Evolutionary conservation across 768 basidiomycete species (phyloP).

Genomic region (Coprinopsis strossmayeri): DNA sequence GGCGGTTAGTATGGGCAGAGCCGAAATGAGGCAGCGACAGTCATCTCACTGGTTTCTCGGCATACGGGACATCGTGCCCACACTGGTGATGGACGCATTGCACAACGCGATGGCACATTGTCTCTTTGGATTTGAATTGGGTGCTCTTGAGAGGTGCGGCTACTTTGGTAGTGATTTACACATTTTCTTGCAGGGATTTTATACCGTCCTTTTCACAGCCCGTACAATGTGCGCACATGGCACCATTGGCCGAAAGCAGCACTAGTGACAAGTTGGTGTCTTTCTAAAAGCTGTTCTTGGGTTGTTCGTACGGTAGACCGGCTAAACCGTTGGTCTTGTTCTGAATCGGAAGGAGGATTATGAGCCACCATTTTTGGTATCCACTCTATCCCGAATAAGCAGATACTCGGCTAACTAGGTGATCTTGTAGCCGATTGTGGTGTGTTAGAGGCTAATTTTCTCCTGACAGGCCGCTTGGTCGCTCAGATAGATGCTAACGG

Average conservation of each 20-base stretch:
- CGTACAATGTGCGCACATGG: not conserved
- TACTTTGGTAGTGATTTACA: not conserved
- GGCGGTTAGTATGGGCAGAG: conserved; percentile 5
- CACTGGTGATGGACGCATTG: conserved; percentile 31
- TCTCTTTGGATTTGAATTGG: not conserved
- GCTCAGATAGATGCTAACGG: too few species aligned
- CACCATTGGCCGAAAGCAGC: not conserved
- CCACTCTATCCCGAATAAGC: not conserved
- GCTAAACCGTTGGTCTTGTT: not conserved
- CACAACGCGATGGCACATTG: conserved; percentile 40
- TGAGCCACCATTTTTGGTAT: not conserved
- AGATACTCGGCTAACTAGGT: not conserved
- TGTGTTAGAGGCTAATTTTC: not conserved
- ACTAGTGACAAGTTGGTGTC: not conserved
- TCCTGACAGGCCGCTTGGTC: not conserved
- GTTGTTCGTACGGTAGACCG: too few species aligned
- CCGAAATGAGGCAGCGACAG: conserved; percentile 11
- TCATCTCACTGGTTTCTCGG: conserved; percentile 18
- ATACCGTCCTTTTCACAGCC: not conserved
- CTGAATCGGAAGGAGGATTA: not conserved
- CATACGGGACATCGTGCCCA: conserved; percentile 26
- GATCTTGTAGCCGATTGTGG: not conserved
- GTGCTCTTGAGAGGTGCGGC: not conserved
- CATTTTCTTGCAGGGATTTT: not conserved
- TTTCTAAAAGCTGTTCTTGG: not conserved